Conservation (phyloP, 768 basidiomycete species). For the Termitomyces sp. region DNA sequence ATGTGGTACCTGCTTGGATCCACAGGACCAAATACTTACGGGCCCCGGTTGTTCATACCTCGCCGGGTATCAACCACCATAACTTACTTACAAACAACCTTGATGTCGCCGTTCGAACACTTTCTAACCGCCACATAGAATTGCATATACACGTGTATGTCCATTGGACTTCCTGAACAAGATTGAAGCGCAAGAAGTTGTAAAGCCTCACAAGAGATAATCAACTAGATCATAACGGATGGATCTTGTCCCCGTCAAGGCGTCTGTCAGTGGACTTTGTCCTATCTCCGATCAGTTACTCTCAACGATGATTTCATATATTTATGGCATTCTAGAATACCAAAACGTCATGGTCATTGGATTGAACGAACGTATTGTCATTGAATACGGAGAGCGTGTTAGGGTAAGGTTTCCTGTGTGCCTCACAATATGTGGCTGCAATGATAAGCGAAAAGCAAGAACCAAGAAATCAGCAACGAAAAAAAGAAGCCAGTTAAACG, state of each 20-base stretch:
- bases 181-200: background rate
- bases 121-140: background rate
- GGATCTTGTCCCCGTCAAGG: background rate
- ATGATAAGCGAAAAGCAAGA: background rate
- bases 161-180: background rate
- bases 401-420: background rate
- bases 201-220: background rate
- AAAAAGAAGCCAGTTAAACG: background rate
- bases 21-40: background rate
- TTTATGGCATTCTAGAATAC: background rate
- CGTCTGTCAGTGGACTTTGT: background rate
- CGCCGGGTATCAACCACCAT: too few relatives aligned
- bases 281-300: background rate
- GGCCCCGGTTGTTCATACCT: too few relatives aligned
- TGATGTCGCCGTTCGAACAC: background rate
- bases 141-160: background rate
- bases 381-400: background rate
- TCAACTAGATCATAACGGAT: background rate
- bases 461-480: background rate
- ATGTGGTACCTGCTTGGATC: background rate
- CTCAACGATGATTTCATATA: background rate
- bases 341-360: background rate
- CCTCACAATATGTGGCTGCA: background rate
- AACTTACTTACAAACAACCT: background rate
- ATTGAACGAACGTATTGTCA: background rate